These are phyloP conservation scores for Lachancea mirantina DNA, from an alignment of 805 yeast species.

Conservation along the genomic window DNA sequence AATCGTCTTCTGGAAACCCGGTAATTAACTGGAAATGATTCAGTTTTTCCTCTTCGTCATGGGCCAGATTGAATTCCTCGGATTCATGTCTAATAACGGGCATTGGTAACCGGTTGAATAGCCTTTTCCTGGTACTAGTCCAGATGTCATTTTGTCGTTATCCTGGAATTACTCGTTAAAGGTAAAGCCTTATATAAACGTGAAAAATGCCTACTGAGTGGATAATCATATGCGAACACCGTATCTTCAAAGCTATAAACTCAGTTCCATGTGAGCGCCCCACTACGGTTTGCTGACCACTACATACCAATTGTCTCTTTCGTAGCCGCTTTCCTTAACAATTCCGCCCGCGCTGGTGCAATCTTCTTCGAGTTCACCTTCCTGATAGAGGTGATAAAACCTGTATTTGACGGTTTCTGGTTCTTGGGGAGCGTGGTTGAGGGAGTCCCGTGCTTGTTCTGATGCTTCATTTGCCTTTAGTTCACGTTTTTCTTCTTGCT, in stretches of 20 bases:
- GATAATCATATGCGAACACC: no score
- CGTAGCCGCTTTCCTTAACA: slow-evolving; percentile 72
- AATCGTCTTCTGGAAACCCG: slow-evolving; percentile 40
- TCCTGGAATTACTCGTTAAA: no score
- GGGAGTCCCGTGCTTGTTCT: no score
- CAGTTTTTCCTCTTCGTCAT: slow-evolving; percentile 38
- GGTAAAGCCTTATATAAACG: no score
- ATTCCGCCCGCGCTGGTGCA: slow-evolving; percentile 63
- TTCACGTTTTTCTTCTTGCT: slow-evolving; percentile 19
- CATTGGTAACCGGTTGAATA: no score
- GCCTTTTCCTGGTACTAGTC: no score
- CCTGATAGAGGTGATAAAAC: slow-evolving; percentile 77
- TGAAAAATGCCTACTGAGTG: slow-evolving; percentile 2
- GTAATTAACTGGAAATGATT: slow-evolving; percentile 46
- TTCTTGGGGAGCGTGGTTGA: no score
- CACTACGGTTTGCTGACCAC: slow-evolving; percentile 36
- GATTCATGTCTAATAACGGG: slow-evolving; percentile 20
- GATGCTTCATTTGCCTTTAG: slow-evolving; percentile 15
- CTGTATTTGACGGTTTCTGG: slow-evolving; percentile 57
- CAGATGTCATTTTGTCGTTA: no score
- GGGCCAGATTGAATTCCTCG: slow-evolving; percentile 29
- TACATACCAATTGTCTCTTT: slow-evolving; percentile 92
- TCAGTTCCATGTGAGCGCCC: no score
- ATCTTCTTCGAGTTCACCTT: slow-evolving; percentile 77
- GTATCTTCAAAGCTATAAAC: no score